Evolutionary conservation across 2,329 filamentous ascomycete species (phyloP), one percentile per base, ranked within the genome.

Genomic region (Colletotrichum cereale): DNA sequence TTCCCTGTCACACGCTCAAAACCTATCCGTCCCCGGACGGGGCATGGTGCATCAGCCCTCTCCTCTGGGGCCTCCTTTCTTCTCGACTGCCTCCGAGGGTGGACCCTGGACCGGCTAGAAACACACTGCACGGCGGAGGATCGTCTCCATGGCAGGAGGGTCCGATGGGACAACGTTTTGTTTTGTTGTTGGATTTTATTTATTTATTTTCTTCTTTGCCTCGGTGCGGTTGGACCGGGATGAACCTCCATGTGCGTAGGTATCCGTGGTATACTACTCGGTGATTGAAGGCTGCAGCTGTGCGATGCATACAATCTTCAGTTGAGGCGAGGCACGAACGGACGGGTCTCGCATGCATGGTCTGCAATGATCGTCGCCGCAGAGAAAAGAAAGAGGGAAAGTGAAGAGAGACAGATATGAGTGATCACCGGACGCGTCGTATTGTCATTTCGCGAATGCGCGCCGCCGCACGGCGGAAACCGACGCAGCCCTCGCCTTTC

Each of bases 1-100:
- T 73, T 70, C 66, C 62, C 63, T 62, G 55, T 66, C 56, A 42
- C 56, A 67, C 62, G 53, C 72, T 24, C 72, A 62, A 69, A 73
- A 66, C 61, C 12, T 14, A 58, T 56, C 12, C 38, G 58, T 56
- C 65, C 63, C 69, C 60, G 29, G 68, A 69, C 48, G 44, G 44
- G 52, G 40, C 50, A 69, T 52, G 66, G 40, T 48, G 24, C 52
- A 61, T 26, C 50, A 12, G 34, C 55, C 36, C 48, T 40, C 29
- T 38, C 29, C 48, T 40, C 29, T 38, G n/a, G 11, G 57, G 29
- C 48, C 48, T 29, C 65, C 36, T 56, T 57, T 53, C 38, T 64
- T 72, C 60, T 63, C 29, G 10, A 21, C 21, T 12, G 52, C 52
- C 34, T 31, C 52, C 52, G n/a, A 58, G 60, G 66, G 52, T 68